Base-by-base conservation (phyloP, 1,284 basidiomycete species). In the Rhizopogon hawkerae region DNA sequence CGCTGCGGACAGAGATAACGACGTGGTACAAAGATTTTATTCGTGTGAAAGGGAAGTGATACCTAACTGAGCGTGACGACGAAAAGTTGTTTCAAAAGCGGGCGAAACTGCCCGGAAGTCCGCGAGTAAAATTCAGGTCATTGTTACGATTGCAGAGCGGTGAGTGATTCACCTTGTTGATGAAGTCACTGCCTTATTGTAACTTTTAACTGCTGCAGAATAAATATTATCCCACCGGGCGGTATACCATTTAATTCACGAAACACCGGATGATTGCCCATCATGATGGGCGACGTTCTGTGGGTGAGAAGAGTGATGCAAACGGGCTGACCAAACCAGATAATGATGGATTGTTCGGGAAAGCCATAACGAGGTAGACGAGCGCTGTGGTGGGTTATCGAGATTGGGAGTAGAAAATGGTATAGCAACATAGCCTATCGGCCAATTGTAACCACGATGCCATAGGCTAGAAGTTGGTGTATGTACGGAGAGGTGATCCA, bases 401-500 rank as follows among this genome's bases (percentile, higher is more conserved):
- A 26, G 21, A 46, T 14, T 42, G 47, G 2, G 11, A 21, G 6
- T 7, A 35, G 14, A 16, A 18, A 37, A 18, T 11, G 36, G 18
- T 21, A 37, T 37, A 21, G 18, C 9, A 11, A 21, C 36, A 37
- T 38, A 35, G 44, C 37, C 38, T 60, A 61, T 55, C 57, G 41
- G 42, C 57, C 54, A 62, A 59, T 62, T 51, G 41, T 51, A 54
- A 31, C 29, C 29, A 35, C 23, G 42, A 48, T 50, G 51, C 24
- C 35, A 50, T 48, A 56, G 52, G 49, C 55, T 51, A 58, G 58
- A 48, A 26, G 47, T 6, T 52, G 55, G 50, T 58, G 57, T 47
- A 59, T 45, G 56, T 31, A 62, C 48, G 57, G 51, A 50, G 61
- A 48, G 47, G 59, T 53, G 38, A 62, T 49, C 62, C 49, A 62